Percentiles rank a stretch among this genome's conserved stretches.
phyloP scores from a whole-genome alignment of 2,329 filamentous ascomycete species.

The Penicillium sp. region DNA sequence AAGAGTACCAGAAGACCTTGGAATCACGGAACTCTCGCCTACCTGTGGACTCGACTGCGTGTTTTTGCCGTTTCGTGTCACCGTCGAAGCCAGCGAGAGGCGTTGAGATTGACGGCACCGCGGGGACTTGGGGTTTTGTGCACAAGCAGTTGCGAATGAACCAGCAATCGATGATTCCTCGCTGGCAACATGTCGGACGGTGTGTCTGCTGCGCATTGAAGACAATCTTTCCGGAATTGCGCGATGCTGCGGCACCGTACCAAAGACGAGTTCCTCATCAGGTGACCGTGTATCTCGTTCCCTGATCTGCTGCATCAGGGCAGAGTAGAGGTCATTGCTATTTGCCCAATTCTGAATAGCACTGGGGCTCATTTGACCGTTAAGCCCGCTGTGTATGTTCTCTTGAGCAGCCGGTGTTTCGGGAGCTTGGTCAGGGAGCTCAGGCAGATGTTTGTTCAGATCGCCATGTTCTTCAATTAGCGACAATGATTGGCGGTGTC shows the following conservation, averaged over 20 bases:
- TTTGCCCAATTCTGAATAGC: conserved; percentile 26
- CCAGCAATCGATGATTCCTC: conserved; percentile 24
- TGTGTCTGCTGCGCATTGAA: conserved; percentile 22
- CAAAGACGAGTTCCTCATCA: conserved; percentile 22
- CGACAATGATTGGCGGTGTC: conserved; percentile 35
- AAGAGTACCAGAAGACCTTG: background rate
- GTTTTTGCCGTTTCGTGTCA: background rate
- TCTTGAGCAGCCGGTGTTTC: no score
- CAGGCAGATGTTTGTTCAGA: conserved; percentile 14
- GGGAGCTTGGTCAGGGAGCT: background rate
- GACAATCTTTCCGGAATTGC: conserved; percentile 25
- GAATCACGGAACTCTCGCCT: background rate
- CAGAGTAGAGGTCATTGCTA: conserved; percentile 39
- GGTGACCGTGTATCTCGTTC: conserved; percentile 14
- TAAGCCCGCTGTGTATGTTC: background rate
- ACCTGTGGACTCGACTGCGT: conserved; percentile 1
- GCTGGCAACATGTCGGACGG: conserved; percentile 30
- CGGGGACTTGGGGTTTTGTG: conserved; percentile 18
- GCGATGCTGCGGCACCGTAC: conserved; percentile 28
- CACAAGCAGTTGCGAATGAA: conserved; percentile 29
- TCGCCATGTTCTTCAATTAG: conserved; percentile 40
- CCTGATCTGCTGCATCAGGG: conserved; percentile 38
- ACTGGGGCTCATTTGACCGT: conserved; percentile 6
- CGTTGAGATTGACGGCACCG: conserved; percentile 7
- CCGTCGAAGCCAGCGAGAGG: background rate